Evolutionary conservation across 305 asterid species (phyloP), one percentile per base, ranked within the genome.

Genomic region (Nicotiana rustica): DNA sequence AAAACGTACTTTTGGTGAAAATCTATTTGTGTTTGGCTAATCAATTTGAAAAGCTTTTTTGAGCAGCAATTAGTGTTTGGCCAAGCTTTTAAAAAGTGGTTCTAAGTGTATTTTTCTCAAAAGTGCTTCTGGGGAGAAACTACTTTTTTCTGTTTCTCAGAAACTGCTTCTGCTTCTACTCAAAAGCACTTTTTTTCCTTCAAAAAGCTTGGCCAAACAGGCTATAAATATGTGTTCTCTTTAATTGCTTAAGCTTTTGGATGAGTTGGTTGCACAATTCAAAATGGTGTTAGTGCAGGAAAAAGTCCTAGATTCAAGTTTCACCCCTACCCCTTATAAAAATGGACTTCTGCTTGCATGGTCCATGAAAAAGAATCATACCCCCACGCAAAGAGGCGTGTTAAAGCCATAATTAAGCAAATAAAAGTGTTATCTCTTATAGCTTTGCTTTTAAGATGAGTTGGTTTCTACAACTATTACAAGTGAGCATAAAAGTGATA

Each of bases 251-350:
- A 60, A 60, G 5, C 12, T 60, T 19, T 9, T n/a, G 9, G 29
- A 68, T 68, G 77, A 68, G 31, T 36, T 38, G 4, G 31, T n/a
- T 68, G 55, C 55, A n/a, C 77, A 68, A 68, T 36, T 36, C 49
- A n/a, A 68, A 5, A n/a, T 68, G 77, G 56, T 68, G n/a, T 17
- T 38, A 47, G 25, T n/a, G 56, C 55, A 36, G 38, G 52, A 49
- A 67, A 36, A 17, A 67, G 15, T 35, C 52, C 10, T 35, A 1
- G 38, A 17, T 36, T 36, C 55, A 17, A 67, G 49, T 33, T 8
- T 35, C 29, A 35, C 29, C 29, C 25, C 25, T 15, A 67, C 18
- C n/a, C 25, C 35, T 67, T 18, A 67, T 35, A 19, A 67, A 67
- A 68, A n/a, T 6, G 10, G 65, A 60, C 4, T 60, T 68, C 2